These are phyloP conservation scores for Nadsonia fulvescens DNA, from an alignment of 805 yeast species.

Conservation along the genomic window DNA sequence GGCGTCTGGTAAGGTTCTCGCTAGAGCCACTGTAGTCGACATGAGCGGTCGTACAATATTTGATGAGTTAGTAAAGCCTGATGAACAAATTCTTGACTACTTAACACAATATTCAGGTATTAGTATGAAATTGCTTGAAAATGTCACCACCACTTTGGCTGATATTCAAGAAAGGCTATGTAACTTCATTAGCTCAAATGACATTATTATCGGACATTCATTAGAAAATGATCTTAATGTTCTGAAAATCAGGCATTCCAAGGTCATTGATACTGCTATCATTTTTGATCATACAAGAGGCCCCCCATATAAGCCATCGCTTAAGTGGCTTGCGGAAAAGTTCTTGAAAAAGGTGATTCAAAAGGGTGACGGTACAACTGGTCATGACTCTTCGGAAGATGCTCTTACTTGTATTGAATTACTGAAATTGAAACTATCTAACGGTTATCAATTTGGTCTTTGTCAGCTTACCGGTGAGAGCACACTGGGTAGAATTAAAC, in stretches of 20 bases:
- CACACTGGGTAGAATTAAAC: conserved; percentile 4
- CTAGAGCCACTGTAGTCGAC: conserved; percentile 63
- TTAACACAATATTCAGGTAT: conserved; percentile 77
- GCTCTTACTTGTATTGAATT: conserved; percentile 65
- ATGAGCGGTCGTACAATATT: conserved; percentile 39
- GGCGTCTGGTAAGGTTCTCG: conserved; percentile 41
- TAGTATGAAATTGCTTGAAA: conserved; percentile 44
- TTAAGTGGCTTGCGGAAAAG: conserved; percentile 47
- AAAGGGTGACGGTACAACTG: conserved; percentile 32
- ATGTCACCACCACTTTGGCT: conserved; percentile 41
- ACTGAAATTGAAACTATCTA: conserved; percentile 45
- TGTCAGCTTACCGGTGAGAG: conserved; percentile 10
- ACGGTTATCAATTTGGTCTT: conserved; percentile 52
- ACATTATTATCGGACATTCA: conserved; percentile 76
- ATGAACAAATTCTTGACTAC: conserved; percentile 57
- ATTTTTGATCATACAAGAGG: conserved; percentile 66
- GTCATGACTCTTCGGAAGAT: conserved; percentile 82
- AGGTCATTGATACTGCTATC: conserved; percentile 63
- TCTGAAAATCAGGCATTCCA: conserved; percentile 51
- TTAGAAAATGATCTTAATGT: conserved; percentile 67
- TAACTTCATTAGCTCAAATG: conserved; percentile 31
- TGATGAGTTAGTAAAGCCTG: conserved; percentile 68
- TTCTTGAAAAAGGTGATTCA: conserved; percentile 48
- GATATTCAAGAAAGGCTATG: conserved; percentile 51
- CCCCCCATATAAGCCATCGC: conserved; percentile 60